Evolutionary conservation across 164 flowering plant species (phyloP).

Genomic region (Nymphaea thermarum): DNA sequence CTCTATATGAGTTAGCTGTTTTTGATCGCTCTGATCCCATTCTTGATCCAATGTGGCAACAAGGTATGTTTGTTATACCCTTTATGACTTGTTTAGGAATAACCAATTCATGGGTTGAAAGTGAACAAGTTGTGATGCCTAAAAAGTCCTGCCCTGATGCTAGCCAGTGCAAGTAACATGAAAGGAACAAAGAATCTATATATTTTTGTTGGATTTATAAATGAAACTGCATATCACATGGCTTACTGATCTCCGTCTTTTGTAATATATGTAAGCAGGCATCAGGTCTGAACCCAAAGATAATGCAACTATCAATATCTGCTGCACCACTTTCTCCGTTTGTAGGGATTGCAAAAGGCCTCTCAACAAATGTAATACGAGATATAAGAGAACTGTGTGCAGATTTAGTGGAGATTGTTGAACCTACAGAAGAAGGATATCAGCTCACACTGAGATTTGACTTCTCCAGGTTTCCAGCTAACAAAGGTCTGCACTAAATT

Average conservation of each 20-base stretch:
- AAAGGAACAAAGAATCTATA: too few relatives aligned
- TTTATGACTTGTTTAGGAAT: conserved; percentile 2
- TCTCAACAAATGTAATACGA: conserved; percentile 14
- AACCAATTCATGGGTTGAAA: conserved; percentile 3
- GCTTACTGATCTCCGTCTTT: too few relatives aligned
- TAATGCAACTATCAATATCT: conserved; percentile 50
- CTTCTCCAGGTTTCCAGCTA: conserved; percentile 35
- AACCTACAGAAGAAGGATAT: conserved; percentile 60
- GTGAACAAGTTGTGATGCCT: too few relatives aligned
- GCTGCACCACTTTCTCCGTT: conserved; percentile 40
- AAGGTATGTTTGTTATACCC: conserved; percentile 2
- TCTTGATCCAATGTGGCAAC: conserved; percentile 4
- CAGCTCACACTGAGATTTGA: conserved; percentile 57
- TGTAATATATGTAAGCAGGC: conserved; percentile 24
- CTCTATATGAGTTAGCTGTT: conserved; percentile 1
- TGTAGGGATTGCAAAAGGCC: too few relatives aligned
- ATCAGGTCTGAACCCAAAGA: conserved; percentile 39
- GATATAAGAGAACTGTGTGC: conserved; percentile 29
- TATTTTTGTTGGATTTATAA: too few relatives aligned
- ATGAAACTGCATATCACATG: too few relatives aligned
- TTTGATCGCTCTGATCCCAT: neutral
- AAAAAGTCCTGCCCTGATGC: too few relatives aligned
- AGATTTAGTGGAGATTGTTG: conserved; percentile 35
- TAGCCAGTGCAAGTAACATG: too few relatives aligned
- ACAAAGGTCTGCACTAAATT: conserved; percentile 34